Percentiles rank a stretch among this genome's conserved stretches.
These are phyloP conservation scores for Mortierella sp. DNA, from an alignment of 371 early-diverging fungal species.

Conservation along the genomic window DNA sequence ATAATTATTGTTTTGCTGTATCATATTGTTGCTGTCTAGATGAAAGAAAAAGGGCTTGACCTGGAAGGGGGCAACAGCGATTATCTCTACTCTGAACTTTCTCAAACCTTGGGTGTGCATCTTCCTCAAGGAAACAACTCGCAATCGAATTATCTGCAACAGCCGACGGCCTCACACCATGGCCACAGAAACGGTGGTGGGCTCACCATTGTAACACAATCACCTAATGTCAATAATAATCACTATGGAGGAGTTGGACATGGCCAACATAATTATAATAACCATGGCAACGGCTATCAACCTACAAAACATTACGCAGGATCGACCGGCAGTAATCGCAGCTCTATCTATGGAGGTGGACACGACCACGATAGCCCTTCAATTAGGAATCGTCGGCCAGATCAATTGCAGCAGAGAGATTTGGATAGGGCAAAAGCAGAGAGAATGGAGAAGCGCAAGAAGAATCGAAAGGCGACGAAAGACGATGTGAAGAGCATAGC, in stretches of 20 bases:
- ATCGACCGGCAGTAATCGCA: slow-evolving; percentile 5
- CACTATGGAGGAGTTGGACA: neutral
- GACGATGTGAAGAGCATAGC: slow-evolving; percentile 14
- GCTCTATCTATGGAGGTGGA: slow-evolving; percentile 10
- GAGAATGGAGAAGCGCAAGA: slow-evolving; percentile 51
- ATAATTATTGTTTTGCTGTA: neutral
- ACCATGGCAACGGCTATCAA: neutral
- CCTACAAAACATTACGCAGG: neutral
- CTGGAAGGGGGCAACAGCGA: slow-evolving; percentile 51
- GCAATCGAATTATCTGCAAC: neutral
- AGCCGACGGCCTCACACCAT: slow-evolving; percentile 6
- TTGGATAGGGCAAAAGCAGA: slow-evolving; percentile 42
- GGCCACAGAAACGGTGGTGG: slow-evolving; percentile 21
- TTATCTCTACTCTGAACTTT: slow-evolving; percentile 41
- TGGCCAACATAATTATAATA: slow-evolving; percentile 12
- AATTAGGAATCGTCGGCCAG: slow-evolving; percentile 29
- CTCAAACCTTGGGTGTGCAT: slow-evolving; percentile 38
- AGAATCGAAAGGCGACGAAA: slow-evolving; percentile 20
- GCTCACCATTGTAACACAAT: slow-evolving; percentile 32
- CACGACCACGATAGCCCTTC: slow-evolving; percentile 15
- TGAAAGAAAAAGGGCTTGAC: slow-evolving; percentile 48
- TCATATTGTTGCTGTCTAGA: slow-evolving; percentile 13
- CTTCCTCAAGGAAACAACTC: slow-evolving; percentile 21
- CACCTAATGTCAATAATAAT: slow-evolving; percentile 4
- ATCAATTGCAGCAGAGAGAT: slow-evolving; percentile 44